Evolutionary conservation across 495 filamentous ascomycete genomes (phyloP).

Genomic region (Penicillium lividum): DNA sequence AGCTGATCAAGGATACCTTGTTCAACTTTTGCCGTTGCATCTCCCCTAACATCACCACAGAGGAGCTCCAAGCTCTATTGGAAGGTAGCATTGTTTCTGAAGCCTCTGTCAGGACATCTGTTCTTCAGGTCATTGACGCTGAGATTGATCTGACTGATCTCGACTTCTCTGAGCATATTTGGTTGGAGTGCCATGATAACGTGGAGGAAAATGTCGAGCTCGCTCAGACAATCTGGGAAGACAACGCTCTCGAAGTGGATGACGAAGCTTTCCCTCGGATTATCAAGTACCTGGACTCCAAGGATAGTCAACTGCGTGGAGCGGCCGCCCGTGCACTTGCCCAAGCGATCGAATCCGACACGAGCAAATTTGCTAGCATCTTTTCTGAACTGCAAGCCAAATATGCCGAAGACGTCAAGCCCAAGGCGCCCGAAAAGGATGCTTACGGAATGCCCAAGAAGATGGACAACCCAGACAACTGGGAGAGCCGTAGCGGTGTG

Average conservation of each 20-base stretch:
- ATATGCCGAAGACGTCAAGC: conserved; percentile 78
- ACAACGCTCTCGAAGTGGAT: conserved; percentile 77
- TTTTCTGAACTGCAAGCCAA: conserved; percentile 62
- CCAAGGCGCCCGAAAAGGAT: conserved; percentile 77
- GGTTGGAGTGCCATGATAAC: conserved; percentile 90
- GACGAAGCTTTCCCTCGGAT: conserved; percentile 62
- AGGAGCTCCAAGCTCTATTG: conserved; percentile 71
- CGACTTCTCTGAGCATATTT: conserved; percentile 84
- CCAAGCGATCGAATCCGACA: conserved; percentile 62
- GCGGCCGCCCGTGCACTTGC: conserved; percentile 84
- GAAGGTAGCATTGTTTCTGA: conserved; percentile 76
- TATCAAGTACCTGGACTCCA: conserved; percentile 75
- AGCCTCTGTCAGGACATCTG: conserved; percentile 75
- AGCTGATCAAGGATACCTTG: conserved; percentile 87
- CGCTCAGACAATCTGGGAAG: conserved; percentile 88
- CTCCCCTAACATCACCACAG: conserved; percentile 66
- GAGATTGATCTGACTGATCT: conserved; percentile 89
- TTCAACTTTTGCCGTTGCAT: conserved; percentile 79
- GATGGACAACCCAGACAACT: conserved; percentile 78
- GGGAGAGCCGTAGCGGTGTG: conserved; percentile 86
- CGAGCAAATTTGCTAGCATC: conserved; percentile 54
- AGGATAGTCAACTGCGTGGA: conserved; percentile 76
- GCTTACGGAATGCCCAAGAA: conserved; percentile 92
- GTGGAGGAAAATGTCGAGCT: conserved; percentile 84
- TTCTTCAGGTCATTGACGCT: conserved; percentile 85